These are phyloP conservation scores for Phragmites australis DNA, from an alignment of 176 grass and related monocot genomes.

Conservation along the genomic window DNA sequence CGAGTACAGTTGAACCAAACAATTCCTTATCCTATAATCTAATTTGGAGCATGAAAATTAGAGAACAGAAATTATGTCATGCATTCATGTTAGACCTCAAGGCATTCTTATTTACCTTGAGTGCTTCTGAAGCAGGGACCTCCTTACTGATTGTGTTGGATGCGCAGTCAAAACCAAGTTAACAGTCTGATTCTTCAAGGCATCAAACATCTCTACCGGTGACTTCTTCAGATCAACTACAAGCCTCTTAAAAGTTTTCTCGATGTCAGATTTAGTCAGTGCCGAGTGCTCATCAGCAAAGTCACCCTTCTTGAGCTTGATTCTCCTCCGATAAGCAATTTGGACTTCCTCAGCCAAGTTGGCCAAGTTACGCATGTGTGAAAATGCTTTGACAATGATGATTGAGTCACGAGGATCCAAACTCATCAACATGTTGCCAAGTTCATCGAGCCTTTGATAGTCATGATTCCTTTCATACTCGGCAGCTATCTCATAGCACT, in stretches of 20 bases:
- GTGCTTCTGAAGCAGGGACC: constrained; percentile 41
- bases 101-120: too few relatives aligned
- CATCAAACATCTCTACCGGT: constrained; percentile 36
- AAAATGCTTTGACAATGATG: too few relatives aligned
- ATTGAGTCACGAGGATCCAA: too few relatives aligned
- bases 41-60: too few relatives aligned
- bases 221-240: constrained; percentile 33
- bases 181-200: constrained; percentile 40
- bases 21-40: too few relatives aligned
- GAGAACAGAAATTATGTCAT: too few relatives aligned
- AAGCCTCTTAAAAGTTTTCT: constrained; percentile 38
- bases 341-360: too few relatives aligned
- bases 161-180: constrained; percentile 43
- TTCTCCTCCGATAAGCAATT: too few relatives aligned
- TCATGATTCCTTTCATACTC: constrained; percentile 31
- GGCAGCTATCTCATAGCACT: constrained; percentile 38
- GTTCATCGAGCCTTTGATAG: constrained; percentile 13
- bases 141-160: constrained; percentile 42
- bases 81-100: too few relatives aligned
- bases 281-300: constrained; percentile 42
- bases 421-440: constrained; percentile 35
- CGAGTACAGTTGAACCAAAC: too few relatives aligned
- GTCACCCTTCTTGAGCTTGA: too few relatives aligned
- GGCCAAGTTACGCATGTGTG: constrained; percentile 42
- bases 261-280: constrained; percentile 39